Percentiles rank a stretch among this genome's conserved stretches.
Conservation (phyloP, 768 basidiomycete genomes). For the Leucocoprinus sp. region DNA sequence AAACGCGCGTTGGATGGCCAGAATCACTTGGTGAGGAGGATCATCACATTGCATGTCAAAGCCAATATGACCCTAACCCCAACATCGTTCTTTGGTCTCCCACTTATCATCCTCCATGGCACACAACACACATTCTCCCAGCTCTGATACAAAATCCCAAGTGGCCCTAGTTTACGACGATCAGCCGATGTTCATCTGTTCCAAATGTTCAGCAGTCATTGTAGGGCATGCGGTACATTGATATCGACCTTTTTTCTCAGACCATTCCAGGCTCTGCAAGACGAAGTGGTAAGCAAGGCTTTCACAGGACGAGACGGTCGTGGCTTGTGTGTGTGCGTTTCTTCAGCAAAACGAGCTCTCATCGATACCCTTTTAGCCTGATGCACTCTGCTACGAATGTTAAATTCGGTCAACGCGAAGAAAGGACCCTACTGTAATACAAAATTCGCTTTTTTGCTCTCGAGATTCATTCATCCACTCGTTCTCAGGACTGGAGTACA, state of each 20-base stretch:
- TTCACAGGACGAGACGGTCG: conserved; percentile 80
- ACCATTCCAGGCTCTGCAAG: conserved; percentile 56
- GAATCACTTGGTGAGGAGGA: conserved; percentile 57
- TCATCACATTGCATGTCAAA: conserved; percentile 25
- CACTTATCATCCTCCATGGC: conserved; percentile 1
- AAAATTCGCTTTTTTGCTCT: not conserved
- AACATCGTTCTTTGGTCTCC: not conserved
- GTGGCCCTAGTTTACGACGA: conserved; percentile 55
- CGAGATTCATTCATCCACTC: conserved; percentile 1
- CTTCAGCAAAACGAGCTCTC: not conserved
- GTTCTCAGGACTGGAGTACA: conserved; percentile 64
- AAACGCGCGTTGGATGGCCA: conserved; percentile 65
- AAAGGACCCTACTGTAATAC: conserved; percentile 60
- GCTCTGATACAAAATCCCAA: conserved; percentile 41
- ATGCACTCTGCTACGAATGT: conserved; percentile 75
- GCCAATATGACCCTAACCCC: conserved; percentile 18
- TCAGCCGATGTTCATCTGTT: conserved; percentile 64
- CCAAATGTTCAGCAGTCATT: conserved; percentile 62
- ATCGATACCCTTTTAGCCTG: conserved; percentile 34
- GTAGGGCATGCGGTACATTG: conserved; percentile 31
- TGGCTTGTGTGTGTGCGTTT: conserved; percentile 54
- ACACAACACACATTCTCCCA: conserved; percentile 15
- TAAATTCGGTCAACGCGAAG: conserved; percentile 65
- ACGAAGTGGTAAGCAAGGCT: conserved; percentile 77
- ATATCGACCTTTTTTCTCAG: not conserved